phyloP scores from a whole-genome alignment of 164 flowering plant genomes.

The Berberis vulgaris region DNA sequence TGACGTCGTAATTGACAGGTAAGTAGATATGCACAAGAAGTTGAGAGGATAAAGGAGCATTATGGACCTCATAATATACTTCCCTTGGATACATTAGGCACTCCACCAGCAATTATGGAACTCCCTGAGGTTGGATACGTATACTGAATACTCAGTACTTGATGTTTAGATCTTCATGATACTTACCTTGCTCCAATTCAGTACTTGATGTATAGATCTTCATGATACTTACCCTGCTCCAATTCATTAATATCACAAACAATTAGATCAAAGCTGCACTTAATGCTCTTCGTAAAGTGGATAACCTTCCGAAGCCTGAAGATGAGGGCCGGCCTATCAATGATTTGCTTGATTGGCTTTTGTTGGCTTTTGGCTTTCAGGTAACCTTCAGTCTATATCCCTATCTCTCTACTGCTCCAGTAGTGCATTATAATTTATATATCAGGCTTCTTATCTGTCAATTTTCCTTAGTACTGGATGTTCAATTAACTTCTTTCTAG shows the following conservation, averaged over 20 bases:
- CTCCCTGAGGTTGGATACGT: conserved; percentile 73
- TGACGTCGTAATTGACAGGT: conserved; percentile 38
- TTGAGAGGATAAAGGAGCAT: conserved; percentile 56
- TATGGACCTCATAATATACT: conserved; percentile 79
- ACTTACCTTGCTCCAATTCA: not conserved
- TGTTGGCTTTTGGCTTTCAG: conserved; percentile 89
- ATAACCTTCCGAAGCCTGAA: conserved; percentile 49
- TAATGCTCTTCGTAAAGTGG: conserved; percentile 56
- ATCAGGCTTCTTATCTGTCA: not conserved
- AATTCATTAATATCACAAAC: conserved; percentile 2
- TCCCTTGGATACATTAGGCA: conserved; percentile 69
- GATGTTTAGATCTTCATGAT: no score
- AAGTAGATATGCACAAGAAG: conserved; percentile 54
- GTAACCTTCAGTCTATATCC: conserved; percentile 23
- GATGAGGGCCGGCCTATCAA: conserved; percentile 38
- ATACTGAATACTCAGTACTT: not conserved
- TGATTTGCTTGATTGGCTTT: conserved; percentile 95
- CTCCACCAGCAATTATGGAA: conserved; percentile 77
- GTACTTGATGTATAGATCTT: no score
- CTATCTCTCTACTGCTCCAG: conserved; percentile 1
- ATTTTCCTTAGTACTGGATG: not conserved
- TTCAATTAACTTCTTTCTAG: no score
- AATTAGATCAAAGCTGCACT: conserved; percentile 81
- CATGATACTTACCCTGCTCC: not conserved
- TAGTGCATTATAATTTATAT: conserved; percentile 1